These are phyloP conservation scores for Cercospora zeae-maydis DNA, from an alignment of 2,329 filamentous ascomycete species.

Conservation along the genomic window DNA sequence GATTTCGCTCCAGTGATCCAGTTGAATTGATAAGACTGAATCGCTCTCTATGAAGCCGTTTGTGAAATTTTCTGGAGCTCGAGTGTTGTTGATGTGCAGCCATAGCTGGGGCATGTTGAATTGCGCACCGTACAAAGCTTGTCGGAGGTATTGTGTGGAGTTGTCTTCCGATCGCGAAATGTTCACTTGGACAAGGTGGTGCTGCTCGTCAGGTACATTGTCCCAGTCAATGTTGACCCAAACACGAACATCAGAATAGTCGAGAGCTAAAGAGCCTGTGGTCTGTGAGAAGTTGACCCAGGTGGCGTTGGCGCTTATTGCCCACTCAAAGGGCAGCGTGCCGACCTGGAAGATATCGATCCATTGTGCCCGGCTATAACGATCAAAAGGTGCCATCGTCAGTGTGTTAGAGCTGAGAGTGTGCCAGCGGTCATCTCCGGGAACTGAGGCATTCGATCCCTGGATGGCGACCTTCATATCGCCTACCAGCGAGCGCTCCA, in stretches of 20 bases:
- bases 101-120: constrained; percentile 46
- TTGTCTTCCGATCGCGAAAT: constrained; percentile 2
- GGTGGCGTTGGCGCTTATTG: constrained; percentile 44
- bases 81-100: constrained; percentile 49
- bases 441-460: constrained; percentile 58
- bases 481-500: constrained; percentile 59
- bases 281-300: constrained; percentile 45
- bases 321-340: constrained; percentile 52
- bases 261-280: constrained; percentile 42
- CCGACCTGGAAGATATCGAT: constrained; percentile 63
- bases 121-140: constrained; percentile 22
- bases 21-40: constrained; percentile 38
- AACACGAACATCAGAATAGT: background rate
- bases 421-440: constrained; percentile 62
- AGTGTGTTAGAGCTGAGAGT: constrained; percentile 51
- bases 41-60: constrained; percentile 62
- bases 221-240: constrained; percentile 1
- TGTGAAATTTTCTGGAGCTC: constrained; percentile 48
- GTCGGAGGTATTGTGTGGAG: background rate
- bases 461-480: constrained; percentile 63
- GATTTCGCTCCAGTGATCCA: constrained; percentile 34
- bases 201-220: background rate
- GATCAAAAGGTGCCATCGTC: constrained; percentile 55
- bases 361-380: constrained; percentile 57
- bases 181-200: background rate